These are phyloP conservation scores for Podila verticillata DNA, from an alignment of 192 early-diverging fungal genomes.

Conservation along the genomic window DNA sequence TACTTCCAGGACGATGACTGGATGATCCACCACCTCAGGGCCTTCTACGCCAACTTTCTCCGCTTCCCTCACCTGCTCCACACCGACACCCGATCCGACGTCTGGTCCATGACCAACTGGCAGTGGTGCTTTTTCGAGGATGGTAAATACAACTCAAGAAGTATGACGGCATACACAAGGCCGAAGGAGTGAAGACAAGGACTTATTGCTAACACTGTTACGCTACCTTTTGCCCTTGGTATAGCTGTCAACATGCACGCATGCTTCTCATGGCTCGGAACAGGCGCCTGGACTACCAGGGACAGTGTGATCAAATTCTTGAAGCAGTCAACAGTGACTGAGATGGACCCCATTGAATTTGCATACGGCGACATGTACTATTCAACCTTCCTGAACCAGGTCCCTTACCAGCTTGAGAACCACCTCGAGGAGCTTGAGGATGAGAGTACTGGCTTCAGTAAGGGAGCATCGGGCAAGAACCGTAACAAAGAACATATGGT, in stretches of 20 bases:
- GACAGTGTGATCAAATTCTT: constrained; percentile 60
- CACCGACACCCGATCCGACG: constrained; percentile 59
- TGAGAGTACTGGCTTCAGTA: constrained; percentile 54
- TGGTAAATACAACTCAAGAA: constrained; percentile 33
- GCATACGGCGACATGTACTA: constrained; percentile 66
- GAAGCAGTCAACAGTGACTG: constrained; percentile 54
- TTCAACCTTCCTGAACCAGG: constrained; percentile 63
- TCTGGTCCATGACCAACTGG: constrained; percentile 62
- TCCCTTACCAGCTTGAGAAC: constrained; percentile 63
- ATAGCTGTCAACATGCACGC: constrained; percentile 60
- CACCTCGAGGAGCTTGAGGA: constrained; percentile 52
- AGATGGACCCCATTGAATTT: constrained; percentile 59
- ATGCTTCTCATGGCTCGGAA: constrained; percentile 60
- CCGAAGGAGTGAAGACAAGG: not conserved
- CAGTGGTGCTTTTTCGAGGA: constrained; percentile 66
- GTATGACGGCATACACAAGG: not conserved
- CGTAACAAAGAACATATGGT: constrained; percentile 64
- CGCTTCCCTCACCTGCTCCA: constrained; percentile 63
- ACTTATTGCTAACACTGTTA: not conserved
- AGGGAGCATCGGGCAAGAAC: constrained; percentile 51
- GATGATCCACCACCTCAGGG: constrained; percentile 54
- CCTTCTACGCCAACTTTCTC: constrained; percentile 67
- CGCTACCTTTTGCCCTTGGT: not conserved
- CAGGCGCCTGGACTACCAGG: constrained; percentile 60
- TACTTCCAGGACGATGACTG: constrained; percentile 70